Percentiles rank a stretch among this genome's conserved stretches.
phyloP scores from a whole-genome alignment of 768 basidiomycete species.

The Lentinula sp. region DNA sequence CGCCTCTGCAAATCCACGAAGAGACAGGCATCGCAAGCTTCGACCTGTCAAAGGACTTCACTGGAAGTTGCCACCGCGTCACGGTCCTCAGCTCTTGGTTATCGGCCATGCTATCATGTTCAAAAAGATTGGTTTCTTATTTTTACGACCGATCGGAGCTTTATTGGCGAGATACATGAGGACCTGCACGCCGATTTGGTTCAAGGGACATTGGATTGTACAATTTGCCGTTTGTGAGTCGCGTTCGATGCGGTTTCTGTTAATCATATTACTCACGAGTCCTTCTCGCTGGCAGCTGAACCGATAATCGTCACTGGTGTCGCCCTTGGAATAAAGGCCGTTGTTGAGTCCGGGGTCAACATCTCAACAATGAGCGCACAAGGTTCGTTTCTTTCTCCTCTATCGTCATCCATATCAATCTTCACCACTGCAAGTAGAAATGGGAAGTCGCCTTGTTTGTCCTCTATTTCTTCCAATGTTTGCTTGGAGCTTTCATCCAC shows the following conservation, averaged over 20 bases:
- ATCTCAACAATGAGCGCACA: conserved; percentile 43
- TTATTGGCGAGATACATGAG: conserved; percentile 48
- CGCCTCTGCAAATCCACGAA: neutral
- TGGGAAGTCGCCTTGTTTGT: conserved; percentile 44
- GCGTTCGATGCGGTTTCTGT: neutral
- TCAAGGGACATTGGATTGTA: conserved; percentile 42
- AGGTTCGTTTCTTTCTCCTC: conserved; percentile 24
- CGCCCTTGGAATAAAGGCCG: conserved; percentile 34
- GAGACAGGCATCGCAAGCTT: neutral
- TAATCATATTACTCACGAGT: neutral
- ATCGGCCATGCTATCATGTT: conserved; percentile 50
- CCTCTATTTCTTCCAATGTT: conserved; percentile 43
- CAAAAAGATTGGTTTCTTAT: conserved; percentile 41
- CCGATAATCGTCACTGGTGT: conserved; percentile 36
- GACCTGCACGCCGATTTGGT: conserved; percentile 45
- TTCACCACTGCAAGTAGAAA: conserved; percentile 17
- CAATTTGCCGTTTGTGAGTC: conserved; percentile 41
- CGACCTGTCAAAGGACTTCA: neutral
- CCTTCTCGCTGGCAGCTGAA: conserved; percentile 26
- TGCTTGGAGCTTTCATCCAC: conserved; percentile 47
- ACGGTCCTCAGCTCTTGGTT: conserved; percentile 28
- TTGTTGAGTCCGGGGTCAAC: conserved; percentile 26
- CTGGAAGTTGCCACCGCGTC: neutral
- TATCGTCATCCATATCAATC: neutral
- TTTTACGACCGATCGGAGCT: conserved; percentile 47